These are phyloP conservation scores for Tephrocybe sp. DNA, from an alignment of 768 basidiomycete genomes.

Conservation along the genomic window DNA sequence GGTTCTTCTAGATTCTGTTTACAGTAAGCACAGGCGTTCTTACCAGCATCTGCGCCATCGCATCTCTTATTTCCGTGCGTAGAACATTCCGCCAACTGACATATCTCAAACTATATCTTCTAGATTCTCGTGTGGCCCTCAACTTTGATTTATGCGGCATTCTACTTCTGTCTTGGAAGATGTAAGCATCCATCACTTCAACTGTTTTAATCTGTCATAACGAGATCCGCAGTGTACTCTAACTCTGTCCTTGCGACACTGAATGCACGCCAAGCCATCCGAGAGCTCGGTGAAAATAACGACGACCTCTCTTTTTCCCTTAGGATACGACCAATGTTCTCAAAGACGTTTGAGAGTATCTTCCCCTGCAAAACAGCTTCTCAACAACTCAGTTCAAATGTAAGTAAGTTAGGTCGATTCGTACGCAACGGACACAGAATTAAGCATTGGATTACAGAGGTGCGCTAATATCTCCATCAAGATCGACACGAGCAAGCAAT, in stretches of 20 bases:
- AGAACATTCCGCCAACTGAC: background rate
- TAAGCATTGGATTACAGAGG: constrained; percentile 23
- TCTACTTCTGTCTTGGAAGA: constrained; percentile 55
- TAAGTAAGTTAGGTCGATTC: constrained; percentile 15
- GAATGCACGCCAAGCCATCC: constrained; percentile 44
- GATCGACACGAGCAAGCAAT: constrained; percentile 60
- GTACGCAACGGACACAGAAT: background rate
- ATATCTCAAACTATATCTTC: constrained; percentile 1
- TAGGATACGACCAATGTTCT: constrained; percentile 34
- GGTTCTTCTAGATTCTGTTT: constrained; percentile 31
- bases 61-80: constrained; percentile 38
- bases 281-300: constrained; percentile 41
- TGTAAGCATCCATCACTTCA: constrained; percentile 26
- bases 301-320: constrained; percentile 44
- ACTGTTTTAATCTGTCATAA: background rate
- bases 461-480: constrained; percentile 60
- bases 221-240: constrained; percentile 39
- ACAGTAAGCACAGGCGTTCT: constrained; percentile 39
- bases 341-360: constrained; percentile 16
- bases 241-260: constrained; percentile 55
- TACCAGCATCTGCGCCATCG: constrained; percentile 40
- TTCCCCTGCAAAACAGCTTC: constrained; percentile 23
- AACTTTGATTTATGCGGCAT: constrained; percentile 55
- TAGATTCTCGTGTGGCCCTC: constrained; percentile 46
- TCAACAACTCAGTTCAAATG: constrained; percentile 30